Conservation (phyloP, 768 basidiomycete species). For the Cyclocybe cylindracea region DNA sequence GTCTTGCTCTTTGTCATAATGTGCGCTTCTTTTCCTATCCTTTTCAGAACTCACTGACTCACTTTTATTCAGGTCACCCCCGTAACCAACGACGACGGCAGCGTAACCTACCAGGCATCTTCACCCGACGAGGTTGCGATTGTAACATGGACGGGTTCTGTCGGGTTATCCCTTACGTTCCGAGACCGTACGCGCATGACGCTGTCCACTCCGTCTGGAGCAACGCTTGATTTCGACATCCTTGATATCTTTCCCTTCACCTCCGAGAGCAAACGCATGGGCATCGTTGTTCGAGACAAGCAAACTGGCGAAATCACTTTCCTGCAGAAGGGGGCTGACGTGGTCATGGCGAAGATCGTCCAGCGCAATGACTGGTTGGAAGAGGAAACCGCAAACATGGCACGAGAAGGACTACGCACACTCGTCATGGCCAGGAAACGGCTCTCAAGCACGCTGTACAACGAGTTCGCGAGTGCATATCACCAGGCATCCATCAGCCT, state of each 20-base stretch:
- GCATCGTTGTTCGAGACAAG: slow-evolving; percentile 87
- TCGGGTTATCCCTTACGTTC: slow-evolving; percentile 85
- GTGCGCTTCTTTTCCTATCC: slow-evolving; percentile 42
- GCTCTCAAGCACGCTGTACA: slow-evolving; percentile 67
- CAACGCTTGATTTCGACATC: slow-evolving; percentile 73
- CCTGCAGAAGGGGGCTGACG: slow-evolving; percentile 96
- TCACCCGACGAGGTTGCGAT: slow-evolving; percentile 99
- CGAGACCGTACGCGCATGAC: slow-evolving; percentile 93
- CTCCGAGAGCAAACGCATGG: slow-evolving; percentile 98
- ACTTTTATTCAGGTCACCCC: slow-evolving; percentile 77
- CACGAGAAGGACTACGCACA: slow-evolving; percentile 91
- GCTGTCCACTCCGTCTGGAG: slow-evolving; percentile 63
- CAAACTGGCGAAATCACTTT: slow-evolving; percentile 81
- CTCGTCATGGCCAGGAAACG: slow-evolving; percentile 88
- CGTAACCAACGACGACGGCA: slow-evolving; percentile 90
- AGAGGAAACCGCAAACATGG: slow-evolving; percentile 99
- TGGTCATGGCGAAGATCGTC: slow-evolving; percentile 95
- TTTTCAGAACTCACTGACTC: neutral
- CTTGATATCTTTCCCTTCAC: slow-evolving; percentile 98
- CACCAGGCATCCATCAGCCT: slow-evolving; percentile 78
- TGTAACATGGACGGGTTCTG: slow-evolving; percentile 94
- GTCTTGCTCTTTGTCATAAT: slow-evolving; percentile 95
- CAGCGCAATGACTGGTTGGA: slow-evolving; percentile 99
- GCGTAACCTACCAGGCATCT: slow-evolving; percentile 95
- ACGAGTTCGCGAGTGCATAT: slow-evolving; percentile 69